Percentiles rank a stretch among this genome's conserved stretches.
phyloP scores from a whole-genome alignment of 2,329 filamentous ascomycete species.

The Alternaria sp. region DNA sequence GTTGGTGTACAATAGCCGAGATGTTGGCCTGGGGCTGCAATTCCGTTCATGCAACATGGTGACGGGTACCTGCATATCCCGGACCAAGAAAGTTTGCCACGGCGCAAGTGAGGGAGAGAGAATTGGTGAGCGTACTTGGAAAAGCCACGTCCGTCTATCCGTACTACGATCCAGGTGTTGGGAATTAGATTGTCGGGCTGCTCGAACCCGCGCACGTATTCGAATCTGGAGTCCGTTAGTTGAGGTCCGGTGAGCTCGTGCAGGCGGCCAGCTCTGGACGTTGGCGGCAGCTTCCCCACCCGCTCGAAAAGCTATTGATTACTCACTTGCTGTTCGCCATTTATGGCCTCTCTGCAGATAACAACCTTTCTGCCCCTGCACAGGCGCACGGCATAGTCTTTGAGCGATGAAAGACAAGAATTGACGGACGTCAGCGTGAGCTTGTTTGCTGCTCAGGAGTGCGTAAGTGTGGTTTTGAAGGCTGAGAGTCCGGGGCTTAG shows the following conservation, averaged over 20 bases:
- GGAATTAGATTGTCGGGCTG: conserved; percentile 78
- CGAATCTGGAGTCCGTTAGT: conserved; percentile 67
- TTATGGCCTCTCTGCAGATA: not conserved
- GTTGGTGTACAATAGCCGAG: conserved; percentile 5
- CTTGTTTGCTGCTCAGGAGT: conserved; percentile 10
- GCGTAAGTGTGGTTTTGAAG: conserved; percentile 24
- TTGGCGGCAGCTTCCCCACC: conserved; percentile 11
- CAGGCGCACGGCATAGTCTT: conserved; percentile 25
- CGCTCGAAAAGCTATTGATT: not conserved
- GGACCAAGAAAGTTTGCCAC: conserved; percentile 6
- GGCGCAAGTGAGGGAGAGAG: conserved; percentile 5
- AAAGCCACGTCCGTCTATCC: conserved; percentile 92
- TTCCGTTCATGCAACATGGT: conserved; percentile 12
- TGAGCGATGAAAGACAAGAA: not conserved
- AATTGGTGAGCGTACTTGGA: conserved; percentile 70
- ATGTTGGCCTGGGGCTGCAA: conserved; percentile 7
- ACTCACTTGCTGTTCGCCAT: conserved; percentile 39
- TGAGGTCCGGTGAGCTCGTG: conserved; percentile 7
- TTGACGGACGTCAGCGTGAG: conserved; percentile 8
- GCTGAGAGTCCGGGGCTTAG: conserved; percentile 12
- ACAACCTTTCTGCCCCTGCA: not conserved
- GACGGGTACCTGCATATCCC: conserved; percentile 28
- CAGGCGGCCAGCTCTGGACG: not conserved
- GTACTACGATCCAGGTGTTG: conserved; percentile 94
- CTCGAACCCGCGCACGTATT: conserved; percentile 93